Percentiles rank a stretch among this genome's conserved stretches.
Evolutionary conservation across 169 alveolate genomes (phyloP).

Genomic region (Cryptosporidium bovis): DNA sequence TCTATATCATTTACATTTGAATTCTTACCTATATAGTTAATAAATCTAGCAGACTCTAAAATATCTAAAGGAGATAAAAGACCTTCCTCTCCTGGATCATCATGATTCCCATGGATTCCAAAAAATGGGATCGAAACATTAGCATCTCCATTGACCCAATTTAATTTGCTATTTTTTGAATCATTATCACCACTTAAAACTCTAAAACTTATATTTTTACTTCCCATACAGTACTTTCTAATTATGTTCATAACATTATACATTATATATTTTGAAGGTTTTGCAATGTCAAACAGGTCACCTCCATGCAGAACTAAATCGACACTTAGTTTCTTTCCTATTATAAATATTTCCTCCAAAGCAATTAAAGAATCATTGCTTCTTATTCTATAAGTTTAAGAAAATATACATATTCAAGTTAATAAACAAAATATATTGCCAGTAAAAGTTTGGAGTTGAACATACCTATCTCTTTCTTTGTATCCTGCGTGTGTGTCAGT

Average conservation of each 20-base stretch:
- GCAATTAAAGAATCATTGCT: constrained; percentile 92
- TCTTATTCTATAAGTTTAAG: constrained; percentile 77
- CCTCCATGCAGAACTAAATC: constrained; percentile 94
- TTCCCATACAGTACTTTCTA: constrained; percentile 83
- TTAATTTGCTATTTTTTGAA: constrained; percentile 7
- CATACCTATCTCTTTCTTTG: constrained; percentile 89
- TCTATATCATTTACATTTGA: constrained; percentile 85
- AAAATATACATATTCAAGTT: constrained; percentile 35
- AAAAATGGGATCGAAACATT: constrained; percentile 57
- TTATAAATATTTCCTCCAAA: constrained; percentile 92
- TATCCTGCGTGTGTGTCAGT: constrained; percentile 96
- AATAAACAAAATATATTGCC: neutral
- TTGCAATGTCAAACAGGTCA: constrained; percentile 94
- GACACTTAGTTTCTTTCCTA: constrained; percentile 87
- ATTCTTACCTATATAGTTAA: constrained; percentile 93
- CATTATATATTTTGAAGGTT: constrained; percentile 90
- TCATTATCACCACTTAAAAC: neutral
- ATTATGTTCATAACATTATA: constrained; percentile 82
- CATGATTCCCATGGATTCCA: constrained; percentile 83
- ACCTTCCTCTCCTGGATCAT: constrained; percentile 81
- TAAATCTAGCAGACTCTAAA: constrained; percentile 83
- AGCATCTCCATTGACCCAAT: constrained; percentile 57
- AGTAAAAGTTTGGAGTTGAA: neutral
- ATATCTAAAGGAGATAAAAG: constrained; percentile 78
- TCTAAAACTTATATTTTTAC: constrained; percentile 71